Evolutionary conservation across 306 rosid species (phyloP).

Genomic region (Cicer yamashitae): DNA sequence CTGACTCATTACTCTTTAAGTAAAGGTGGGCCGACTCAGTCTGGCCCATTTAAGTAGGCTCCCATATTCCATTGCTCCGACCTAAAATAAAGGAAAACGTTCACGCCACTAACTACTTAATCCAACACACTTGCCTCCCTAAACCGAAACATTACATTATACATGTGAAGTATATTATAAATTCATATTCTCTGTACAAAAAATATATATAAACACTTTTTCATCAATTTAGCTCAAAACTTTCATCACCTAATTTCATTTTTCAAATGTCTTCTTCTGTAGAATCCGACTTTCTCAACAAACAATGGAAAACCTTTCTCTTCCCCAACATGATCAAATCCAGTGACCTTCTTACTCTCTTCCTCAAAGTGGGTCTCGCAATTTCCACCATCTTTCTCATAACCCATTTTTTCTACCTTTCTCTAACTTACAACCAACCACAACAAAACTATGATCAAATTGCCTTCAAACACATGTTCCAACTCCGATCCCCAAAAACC

Average conservation of each 20-base stretch:
- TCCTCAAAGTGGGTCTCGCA: constrained; percentile 45
- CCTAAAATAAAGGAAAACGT: constrained; percentile 44
- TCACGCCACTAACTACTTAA: constrained; percentile 43
- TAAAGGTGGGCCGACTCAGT: too few species aligned
- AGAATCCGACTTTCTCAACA: constrained; percentile 38
- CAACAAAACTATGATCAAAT: not conserved
- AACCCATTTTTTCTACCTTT: constrained; percentile 47
- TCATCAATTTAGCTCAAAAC: not conserved
- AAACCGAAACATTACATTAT: constrained; percentile 6
- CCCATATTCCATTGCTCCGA: not conserved
- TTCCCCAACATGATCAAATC: constrained; percentile 40
- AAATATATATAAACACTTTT: not conserved
- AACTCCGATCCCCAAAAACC: not conserved
- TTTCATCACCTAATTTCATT: not conserved
- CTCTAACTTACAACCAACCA: constrained; percentile 40
- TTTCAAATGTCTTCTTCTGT: constrained; percentile 40
- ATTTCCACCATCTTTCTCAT: constrained; percentile 47
- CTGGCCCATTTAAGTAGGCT: constrained; percentile 21
- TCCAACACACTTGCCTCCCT: constrained; percentile 27
- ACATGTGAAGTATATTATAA: not conserved
- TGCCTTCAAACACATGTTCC: constrained; percentile 8
- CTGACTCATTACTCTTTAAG: too few species aligned
- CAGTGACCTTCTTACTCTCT: constrained; percentile 20
- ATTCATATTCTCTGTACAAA: too few species aligned
- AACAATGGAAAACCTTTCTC: constrained; percentile 47